These are phyloP conservation scores for Silene latifolia DNA, from an alignment of 148 eudicot species.

Conservation along the genomic window DNA sequence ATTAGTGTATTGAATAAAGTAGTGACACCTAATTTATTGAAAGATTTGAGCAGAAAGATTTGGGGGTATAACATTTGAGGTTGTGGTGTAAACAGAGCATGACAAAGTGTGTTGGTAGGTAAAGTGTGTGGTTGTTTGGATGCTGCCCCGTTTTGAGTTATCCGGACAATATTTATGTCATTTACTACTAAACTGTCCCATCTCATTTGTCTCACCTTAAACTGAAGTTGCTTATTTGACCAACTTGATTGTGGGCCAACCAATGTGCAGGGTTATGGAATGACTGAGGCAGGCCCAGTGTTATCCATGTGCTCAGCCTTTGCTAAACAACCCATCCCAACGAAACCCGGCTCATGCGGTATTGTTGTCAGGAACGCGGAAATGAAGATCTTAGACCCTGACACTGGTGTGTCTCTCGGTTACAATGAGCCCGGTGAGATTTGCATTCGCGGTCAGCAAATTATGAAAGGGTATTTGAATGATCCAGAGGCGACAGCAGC, in stretches of 20 bases:
- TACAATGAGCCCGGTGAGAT: slow-evolving; percentile 79
- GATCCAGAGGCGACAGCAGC: slow-evolving; percentile 67
- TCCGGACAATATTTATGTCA: too few relatives aligned
- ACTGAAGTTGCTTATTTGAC: background rate
- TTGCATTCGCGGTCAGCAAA: slow-evolving; percentile 86
- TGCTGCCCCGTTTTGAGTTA: too few relatives aligned
- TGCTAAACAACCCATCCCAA: slow-evolving; percentile 70
- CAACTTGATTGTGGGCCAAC: background rate
- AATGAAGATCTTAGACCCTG: slow-evolving; percentile 81
- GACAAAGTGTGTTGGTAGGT: background rate
- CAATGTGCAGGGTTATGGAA: slow-evolving; percentile 75
- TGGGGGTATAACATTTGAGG: too few relatives aligned
- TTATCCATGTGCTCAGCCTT: slow-evolving; percentile 80
- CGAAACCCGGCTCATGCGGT: slow-evolving; percentile 89
- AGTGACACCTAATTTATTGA: too few relatives aligned
- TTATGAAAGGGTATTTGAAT: slow-evolving; percentile 94
- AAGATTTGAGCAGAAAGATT: too few relatives aligned
- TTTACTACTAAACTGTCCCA: too few relatives aligned
- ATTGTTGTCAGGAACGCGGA: slow-evolving; percentile 84
- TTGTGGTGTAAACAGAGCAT: too few relatives aligned
- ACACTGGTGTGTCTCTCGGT: slow-evolving; percentile 50
- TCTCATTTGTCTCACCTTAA: too few relatives aligned
- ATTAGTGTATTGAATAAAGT: too few relatives aligned
- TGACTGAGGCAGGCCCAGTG: slow-evolving; percentile 98
- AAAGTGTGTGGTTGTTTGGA: background rate